Base-by-base conservation (phyloP, 805 yeast genomes). In the Saitoella complicata region DNA sequence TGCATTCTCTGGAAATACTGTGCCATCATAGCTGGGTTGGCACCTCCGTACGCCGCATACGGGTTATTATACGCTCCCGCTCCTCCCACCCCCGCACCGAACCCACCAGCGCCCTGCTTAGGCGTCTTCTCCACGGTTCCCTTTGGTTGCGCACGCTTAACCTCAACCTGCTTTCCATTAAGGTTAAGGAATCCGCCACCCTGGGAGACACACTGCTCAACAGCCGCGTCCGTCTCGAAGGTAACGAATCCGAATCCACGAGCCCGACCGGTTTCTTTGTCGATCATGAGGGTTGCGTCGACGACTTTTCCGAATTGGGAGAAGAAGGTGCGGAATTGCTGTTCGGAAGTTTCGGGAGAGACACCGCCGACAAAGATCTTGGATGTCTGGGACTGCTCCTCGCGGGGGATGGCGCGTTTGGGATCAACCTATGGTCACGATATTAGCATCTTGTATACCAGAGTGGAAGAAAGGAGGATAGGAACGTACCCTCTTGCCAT, bases 191-290 rank as follows among this genome's bases (percentile, higher is more conserved):
- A 85, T 61, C 80, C 81, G 21, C 21, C 21, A 21, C 21, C 21
- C 61, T 80, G 80, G 46, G 77, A 80, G 45, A 91, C 78, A 45
- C 84, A 94, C 53, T 77, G 71, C 56, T 87, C 96, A 39, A 88
- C 95, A 10, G 95, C 95, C 40, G 80, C 87, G 21, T 94, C 93
- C 12, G 93, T 75, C 58, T 88, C 97, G 64, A 81, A 88, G 9
- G 98, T 88, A 51, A 88, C 86, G 62, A 88, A 88, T 1, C 98
- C 98, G 62, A 86, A 88, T 30, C 98, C 98, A 66, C 97, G 75
- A 2, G 95, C 85, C 58, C 94, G 76, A 48, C 97, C 96, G 4
- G 96, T 83, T 61, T 87, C 96, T 64, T 88, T 91, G 63, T 88
- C 96, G 53, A 88, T 74, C 98, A 88, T 88, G 53, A 88, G 73